Percentiles rank a stretch among this genome's conserved stretches.
phyloP scores from a whole-genome alignment of 345 rosid species.

The Brassica nigra region DNA sequence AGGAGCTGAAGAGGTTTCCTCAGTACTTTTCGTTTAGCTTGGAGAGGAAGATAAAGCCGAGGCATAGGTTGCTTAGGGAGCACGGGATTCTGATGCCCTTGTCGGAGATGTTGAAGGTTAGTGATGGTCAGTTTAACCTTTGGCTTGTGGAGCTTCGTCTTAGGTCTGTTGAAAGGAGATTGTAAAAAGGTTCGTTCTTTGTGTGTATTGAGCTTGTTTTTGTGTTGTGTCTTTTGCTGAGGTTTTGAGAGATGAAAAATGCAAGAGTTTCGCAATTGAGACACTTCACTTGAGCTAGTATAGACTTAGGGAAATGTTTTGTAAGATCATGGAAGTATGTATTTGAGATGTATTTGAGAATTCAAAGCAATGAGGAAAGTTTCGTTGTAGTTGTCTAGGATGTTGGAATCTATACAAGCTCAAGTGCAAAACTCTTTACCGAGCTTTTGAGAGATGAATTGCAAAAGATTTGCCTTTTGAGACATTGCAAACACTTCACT shows the following conservation, averaged over 20 bases:
- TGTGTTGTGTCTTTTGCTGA: not conserved
- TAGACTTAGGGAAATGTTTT: not conserved
- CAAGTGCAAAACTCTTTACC: not conserved
- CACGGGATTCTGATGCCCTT: constrained; percentile 59
- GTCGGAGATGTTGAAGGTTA: constrained; percentile 74
- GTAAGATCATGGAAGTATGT: not conserved
- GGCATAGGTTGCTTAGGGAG: constrained; percentile 64
- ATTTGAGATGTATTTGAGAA: not conserved
- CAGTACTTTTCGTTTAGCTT: constrained; percentile 88
- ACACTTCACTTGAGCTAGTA: constrained; percentile 1
- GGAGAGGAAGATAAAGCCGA: constrained; percentile 81
- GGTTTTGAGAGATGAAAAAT: constrained; percentile 18
- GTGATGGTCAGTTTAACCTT: constrained; percentile 71
- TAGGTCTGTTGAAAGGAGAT: constrained; percentile 36
- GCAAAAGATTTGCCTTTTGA: constrained; percentile 10
- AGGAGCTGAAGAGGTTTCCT: constrained; percentile 73
- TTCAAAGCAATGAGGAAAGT: not conserved
- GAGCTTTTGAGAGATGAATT: constrained; percentile 15
- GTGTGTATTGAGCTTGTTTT: not conserved
- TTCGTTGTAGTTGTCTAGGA: not conserved
- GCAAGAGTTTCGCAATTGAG: constrained; percentile 6
- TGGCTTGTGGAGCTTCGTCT: constrained; percentile 64
- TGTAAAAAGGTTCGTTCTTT: constrained; percentile 14
- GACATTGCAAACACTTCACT: not conserved
- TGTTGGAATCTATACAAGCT: not conserved